Evolutionary conservation across 1,284 basidiomycete genomes (phyloP).

Genomic region (Ustilago sp.): DNA sequence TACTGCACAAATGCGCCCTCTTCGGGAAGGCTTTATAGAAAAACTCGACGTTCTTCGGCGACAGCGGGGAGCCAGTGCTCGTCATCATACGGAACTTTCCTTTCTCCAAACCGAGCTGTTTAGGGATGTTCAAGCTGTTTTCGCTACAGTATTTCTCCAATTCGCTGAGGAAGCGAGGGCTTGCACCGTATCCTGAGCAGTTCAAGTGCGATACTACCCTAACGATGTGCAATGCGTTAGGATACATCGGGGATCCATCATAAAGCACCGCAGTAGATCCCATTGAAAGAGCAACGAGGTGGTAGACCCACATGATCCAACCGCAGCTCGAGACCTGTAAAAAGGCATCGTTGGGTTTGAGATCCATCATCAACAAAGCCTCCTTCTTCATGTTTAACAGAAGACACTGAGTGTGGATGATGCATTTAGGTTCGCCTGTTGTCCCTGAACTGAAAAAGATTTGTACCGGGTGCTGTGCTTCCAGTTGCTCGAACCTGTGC

Average conservation of each 20-base stretch:
- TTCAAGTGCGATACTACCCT: slow-evolving; percentile 59
- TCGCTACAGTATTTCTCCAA: slow-evolving; percentile 39
- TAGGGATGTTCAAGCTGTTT: slow-evolving; percentile 11
- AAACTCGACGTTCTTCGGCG: slow-evolving; percentile 56
- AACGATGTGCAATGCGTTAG: slow-evolving; percentile 56
- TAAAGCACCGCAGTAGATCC: slow-evolving; percentile 65
- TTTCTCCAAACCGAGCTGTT: slow-evolving; percentile 38
- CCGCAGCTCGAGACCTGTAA: slow-evolving; percentile 65
- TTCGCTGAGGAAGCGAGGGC: slow-evolving; percentile 58
- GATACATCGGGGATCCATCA: slow-evolving; percentile 68
- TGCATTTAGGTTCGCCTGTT: slow-evolving; percentile 70
- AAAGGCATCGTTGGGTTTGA: slow-evolving; percentile 58
- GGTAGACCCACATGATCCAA: slow-evolving; percentile 69
- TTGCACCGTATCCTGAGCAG: slow-evolving; percentile 63
- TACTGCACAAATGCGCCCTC: slow-evolving; percentile 45
- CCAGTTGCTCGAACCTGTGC: slow-evolving; percentile 50
- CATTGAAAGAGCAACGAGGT: slow-evolving; percentile 53
- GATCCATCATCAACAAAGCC: slow-evolving; percentile 45
- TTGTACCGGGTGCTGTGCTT: slow-evolving; percentile 61
- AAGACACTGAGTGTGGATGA: slow-evolving; percentile 64
- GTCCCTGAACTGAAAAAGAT: slow-evolving; percentile 69
- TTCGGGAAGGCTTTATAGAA: slow-evolving; percentile 59
- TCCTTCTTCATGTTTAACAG: slow-evolving; percentile 54
- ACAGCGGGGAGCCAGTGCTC: slow-evolving; percentile 66
- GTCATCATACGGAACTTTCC: slow-evolving; percentile 60